Conservation (phyloP, 164 flowering plant genomes). For the Houttuynia cordata region DNA sequence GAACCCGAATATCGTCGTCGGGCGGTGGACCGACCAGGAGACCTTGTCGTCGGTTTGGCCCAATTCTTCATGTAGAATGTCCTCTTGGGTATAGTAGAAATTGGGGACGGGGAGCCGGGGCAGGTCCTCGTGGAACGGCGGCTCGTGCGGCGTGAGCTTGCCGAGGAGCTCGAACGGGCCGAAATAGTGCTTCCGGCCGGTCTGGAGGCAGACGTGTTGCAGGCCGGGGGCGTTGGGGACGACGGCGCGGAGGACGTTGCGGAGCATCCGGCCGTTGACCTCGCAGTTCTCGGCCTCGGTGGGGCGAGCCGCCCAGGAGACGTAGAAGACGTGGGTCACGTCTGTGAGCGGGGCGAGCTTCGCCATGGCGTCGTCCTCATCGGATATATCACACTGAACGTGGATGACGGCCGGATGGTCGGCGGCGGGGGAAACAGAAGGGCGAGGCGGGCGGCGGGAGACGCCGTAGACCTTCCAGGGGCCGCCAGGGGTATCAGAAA, state of each 20-base stretch:
- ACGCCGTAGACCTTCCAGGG: slow-evolving; percentile 89
- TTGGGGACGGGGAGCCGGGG: slow-evolving; percentile 46
- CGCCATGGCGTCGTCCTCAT: too few relatives aligned
- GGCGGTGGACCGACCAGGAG: slow-evolving; percentile 70
- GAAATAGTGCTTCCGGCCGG: slow-evolving; percentile 54
- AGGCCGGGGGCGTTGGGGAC: slow-evolving; percentile 55
- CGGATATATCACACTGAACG: too few relatives aligned
- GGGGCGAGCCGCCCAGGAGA: slow-evolving; percentile 35
- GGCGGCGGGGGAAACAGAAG: slow-evolving; percentile 42
- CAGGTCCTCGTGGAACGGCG: slow-evolving; percentile 63
- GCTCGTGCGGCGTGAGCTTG: slow-evolving; percentile 29
- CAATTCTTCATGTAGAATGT: slow-evolving; percentile 43
- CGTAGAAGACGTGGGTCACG: too few relatives aligned
- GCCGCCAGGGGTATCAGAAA: slow-evolving; percentile 80
- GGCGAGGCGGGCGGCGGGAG: slow-evolving; percentile 47
- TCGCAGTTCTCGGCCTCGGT: slow-evolving; percentile 45
- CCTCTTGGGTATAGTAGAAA: slow-evolving; percentile 60
- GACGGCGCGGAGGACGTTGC: slow-evolving; percentile 48
- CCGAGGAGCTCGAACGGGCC: slow-evolving; percentile 41
- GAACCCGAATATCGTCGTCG: slow-evolving; percentile 56
- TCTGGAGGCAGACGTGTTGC: slow-evolving; percentile 59
- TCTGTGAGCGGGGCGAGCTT: too few relatives aligned
- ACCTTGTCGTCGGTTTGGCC: slow-evolving; percentile 31
- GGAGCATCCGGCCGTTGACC: slow-evolving; percentile 46
- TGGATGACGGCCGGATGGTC: slow-evolving; percentile 48